A percentile compares a stretch with the other conserved stretches of the same genome.
These are phyloP conservation scores for Zhuliangozyma blackwelliae DNA, from an alignment of 1,139 yeast genomes.

Conservation along the genomic window DNA sequence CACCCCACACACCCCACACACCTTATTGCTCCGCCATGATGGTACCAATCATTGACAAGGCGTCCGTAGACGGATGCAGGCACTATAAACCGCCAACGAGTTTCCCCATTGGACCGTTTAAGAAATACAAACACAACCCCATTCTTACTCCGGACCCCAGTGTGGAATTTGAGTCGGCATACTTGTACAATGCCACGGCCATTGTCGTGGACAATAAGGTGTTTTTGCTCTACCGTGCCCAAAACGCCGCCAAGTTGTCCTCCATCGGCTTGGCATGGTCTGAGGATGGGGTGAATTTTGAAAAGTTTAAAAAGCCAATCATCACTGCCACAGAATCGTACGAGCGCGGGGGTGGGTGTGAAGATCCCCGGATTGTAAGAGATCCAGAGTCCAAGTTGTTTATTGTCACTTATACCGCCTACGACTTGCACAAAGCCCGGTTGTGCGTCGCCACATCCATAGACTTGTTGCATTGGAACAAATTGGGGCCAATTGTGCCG, in stretches of 20 bases:
- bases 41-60: slow-evolving; percentile 24
- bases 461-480: slow-evolving; percentile 38
- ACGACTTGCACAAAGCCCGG: slow-evolving; percentile 31
- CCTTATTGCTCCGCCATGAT: slow-evolving; percentile 16
- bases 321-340: slow-evolving; percentile 36
- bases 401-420: slow-evolving; percentile 42
- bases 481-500: slow-evolving; percentile 34
- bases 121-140: slow-evolving; percentile 33
- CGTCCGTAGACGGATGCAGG: slow-evolving; percentile 29
- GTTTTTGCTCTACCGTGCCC: slow-evolving; percentile 39
- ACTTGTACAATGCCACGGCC: slow-evolving; percentile 43
- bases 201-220: slow-evolving; percentile 39
- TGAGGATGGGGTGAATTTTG: slow-evolving; percentile 33
- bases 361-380: slow-evolving; percentile 42
- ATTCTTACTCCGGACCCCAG: slow-evolving; percentile 38
- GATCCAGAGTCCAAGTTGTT: slow-evolving; percentile 34
- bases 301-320: slow-evolving; percentile 30
- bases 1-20: not conserved
- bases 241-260: slow-evolving; percentile 31
- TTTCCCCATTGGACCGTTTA: slow-evolving; percentile 44
- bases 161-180: slow-evolving; percentile 37
- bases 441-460: slow-evolving; percentile 40
- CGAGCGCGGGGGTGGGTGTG: slow-evolving; percentile 43
- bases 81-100: slow-evolving; percentile 31
- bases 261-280: slow-evolving; percentile 44